These are phyloP conservation scores for Trichophyton simii DNA, from an alignment of 2,329 filamentous ascomycete genomes.

Conservation along the genomic window DNA sequence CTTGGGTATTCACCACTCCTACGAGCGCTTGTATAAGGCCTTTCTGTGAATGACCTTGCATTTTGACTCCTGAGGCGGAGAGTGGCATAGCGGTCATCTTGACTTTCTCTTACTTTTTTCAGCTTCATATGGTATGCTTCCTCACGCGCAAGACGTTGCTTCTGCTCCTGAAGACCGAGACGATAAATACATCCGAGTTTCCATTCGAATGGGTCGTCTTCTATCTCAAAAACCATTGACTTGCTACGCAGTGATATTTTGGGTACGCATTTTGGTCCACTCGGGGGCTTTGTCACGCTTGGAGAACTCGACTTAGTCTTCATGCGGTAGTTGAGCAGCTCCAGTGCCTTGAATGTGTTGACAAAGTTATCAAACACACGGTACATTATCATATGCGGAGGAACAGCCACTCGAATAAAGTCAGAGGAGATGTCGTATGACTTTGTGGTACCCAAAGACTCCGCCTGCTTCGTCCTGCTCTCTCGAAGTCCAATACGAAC, in stretches of 20 bases:
- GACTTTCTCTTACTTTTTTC: slow-evolving; percentile 65
- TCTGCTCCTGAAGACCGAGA: slow-evolving; percentile 75
- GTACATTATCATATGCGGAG: slow-evolving; percentile 81
- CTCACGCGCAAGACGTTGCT: slow-evolving; percentile 76
- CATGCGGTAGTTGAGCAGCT: slow-evolving; percentile 90
- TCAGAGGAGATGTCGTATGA: slow-evolving; percentile 76
- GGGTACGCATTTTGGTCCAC: slow-evolving; percentile 74
- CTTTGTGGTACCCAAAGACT: slow-evolving; percentile 55
- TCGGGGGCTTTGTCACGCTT: slow-evolving; percentile 70
- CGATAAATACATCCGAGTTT: slow-evolving; percentile 91
- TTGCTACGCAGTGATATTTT: slow-evolving; percentile 72
- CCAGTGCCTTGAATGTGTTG: slow-evolving; percentile 73
- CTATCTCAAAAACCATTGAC: slow-evolving; percentile 77
- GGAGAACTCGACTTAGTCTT: slow-evolving; percentile 78
- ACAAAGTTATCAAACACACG: slow-evolving; percentile 86
- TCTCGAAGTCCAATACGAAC: slow-evolving; percentile 70
- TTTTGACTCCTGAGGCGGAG: slow-evolving; percentile 44
- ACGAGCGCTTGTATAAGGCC: slow-evolving; percentile 22
- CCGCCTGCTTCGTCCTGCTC: slow-evolving; percentile 54
- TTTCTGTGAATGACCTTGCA: slow-evolving; percentile 34
- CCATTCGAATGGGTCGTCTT: slow-evolving; percentile 96
- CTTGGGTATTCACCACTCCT: slow-evolving; percentile 31
- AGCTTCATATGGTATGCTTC: slow-evolving; percentile 81
- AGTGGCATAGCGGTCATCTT: slow-evolving; percentile 37
- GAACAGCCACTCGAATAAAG: slow-evolving; percentile 74